Conservation (phyloP, 257 asterid genomes). For the Gentiana straminea region DNA sequence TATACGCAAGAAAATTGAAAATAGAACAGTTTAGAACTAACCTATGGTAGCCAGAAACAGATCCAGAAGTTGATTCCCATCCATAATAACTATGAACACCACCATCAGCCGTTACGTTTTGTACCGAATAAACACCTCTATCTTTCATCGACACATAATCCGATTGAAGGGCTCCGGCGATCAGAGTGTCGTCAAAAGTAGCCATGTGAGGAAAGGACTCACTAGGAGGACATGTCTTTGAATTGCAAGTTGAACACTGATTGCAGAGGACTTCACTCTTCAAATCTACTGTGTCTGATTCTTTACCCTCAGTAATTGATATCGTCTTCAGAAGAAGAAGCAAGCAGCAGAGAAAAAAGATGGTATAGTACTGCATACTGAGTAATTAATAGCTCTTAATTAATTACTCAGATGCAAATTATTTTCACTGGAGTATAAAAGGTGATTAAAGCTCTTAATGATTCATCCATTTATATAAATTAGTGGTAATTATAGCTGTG, state of each 20-base stretch:
- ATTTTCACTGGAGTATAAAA: too few relatives aligned
- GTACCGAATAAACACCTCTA: slow-evolving; percentile 48
- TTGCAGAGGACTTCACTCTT: slow-evolving; percentile 37
- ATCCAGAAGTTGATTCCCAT: slow-evolving; percentile 70
- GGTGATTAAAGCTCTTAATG: too few relatives aligned
- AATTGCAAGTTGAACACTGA: slow-evolving; percentile 43
- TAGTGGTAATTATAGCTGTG: too few relatives aligned
- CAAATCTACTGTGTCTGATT: slow-evolving; percentile 12
- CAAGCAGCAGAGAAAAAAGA: background rate
- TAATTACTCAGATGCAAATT: too few relatives aligned
- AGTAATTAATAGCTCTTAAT: too few relatives aligned
- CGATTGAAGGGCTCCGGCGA: slow-evolving; percentile 50
- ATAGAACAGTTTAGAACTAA: background rate
- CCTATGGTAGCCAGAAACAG: slow-evolving; percentile 65
- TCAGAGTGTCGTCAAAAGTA: slow-evolving; percentile 42
- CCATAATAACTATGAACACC: slow-evolving; percentile 44
- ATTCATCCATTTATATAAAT: too few relatives aligned
- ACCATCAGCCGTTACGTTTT: slow-evolving; percentile 25
- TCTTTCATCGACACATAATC: slow-evolving; percentile 40
- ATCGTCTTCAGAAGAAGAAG: slow-evolving; percentile 12
- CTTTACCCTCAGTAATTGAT: slow-evolving; percentile 7
- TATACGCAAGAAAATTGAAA: too few relatives aligned
- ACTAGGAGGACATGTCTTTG: slow-evolving; percentile 44
- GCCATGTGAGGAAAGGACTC: slow-evolving; percentile 61
- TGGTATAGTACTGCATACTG: too few relatives aligned